phyloP scores from a whole-genome alignment of 1,139 yeast genomes.

The Scheffersomyces illinoinensis region DNA sequence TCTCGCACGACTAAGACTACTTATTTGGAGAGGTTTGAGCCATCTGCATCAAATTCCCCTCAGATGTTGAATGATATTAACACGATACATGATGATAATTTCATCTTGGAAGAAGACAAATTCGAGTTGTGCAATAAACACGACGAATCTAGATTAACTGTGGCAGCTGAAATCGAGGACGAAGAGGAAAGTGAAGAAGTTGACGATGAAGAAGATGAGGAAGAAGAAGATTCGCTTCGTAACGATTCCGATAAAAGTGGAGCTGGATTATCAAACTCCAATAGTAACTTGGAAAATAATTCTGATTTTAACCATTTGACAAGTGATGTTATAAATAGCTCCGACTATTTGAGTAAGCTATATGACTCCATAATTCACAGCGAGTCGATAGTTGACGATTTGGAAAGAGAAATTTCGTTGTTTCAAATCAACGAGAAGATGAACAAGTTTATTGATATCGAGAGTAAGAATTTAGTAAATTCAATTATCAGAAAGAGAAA shows the following conservation, averaged over 20 bases:
- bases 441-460: slow-evolving; percentile 32
- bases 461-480: slow-evolving; percentile 32
- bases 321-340: slow-evolving; percentile 6
- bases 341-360: slow-evolving; percentile 22
- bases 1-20: slow-evolving; percentile 26
- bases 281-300: not conserved
- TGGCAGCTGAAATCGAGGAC: slow-evolving; percentile 26
- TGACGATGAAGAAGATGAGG: slow-evolving; percentile 24
- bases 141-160: slow-evolving; percentile 18
- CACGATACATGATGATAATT: slow-evolving; percentile 32
- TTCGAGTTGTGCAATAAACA: slow-evolving; percentile 26
- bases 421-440: slow-evolving; percentile 35
- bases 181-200: slow-evolving; percentile 27
- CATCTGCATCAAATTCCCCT: slow-evolving; percentile 45
- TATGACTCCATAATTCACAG: slow-evolving; percentile 37
- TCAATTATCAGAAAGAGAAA: slow-evolving; percentile 34
- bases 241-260: slow-evolving; percentile 16
- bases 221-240: slow-evolving; percentile 22
- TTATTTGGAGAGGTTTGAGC: slow-evolving; percentile 30
- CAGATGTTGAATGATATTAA: slow-evolving; percentile 40
- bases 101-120: slow-evolving; percentile 37
- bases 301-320: not conserved
- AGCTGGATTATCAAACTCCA: slow-evolving; percentile 7
- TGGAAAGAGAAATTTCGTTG: slow-evolving; percentile 47
- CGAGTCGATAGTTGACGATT: slow-evolving; percentile 33